Percentiles rank a stretch among this genome's conserved stretches.
phyloP scores from a whole-genome alignment of 768 basidiomycete genomes.

The Hygrocybe punicea region DNA sequence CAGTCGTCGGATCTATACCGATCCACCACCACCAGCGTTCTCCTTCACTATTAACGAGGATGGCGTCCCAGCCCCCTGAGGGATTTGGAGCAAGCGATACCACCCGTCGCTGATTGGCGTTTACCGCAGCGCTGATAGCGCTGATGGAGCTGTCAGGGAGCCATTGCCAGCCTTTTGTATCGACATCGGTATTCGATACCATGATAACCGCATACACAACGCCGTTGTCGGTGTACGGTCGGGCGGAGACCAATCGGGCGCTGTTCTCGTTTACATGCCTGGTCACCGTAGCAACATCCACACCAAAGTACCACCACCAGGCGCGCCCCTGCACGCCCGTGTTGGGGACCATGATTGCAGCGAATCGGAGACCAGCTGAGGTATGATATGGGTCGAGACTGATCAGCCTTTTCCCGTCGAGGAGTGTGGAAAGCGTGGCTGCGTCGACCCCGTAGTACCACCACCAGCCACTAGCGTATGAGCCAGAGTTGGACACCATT shows the following conservation, averaged over 20 bases:
- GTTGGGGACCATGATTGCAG: constrained; percentile 1
- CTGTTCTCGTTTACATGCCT: neutral
- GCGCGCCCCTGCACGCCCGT: neutral
- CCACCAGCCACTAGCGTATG: neutral
- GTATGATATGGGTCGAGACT: constrained; percentile 1
- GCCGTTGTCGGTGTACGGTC: neutral
- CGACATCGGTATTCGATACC: neutral
- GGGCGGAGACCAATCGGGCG: neutral
- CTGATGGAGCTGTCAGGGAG: neutral
- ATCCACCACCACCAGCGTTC: constrained; percentile 3
- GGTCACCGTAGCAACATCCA: neutral
- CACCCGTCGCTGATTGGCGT: neutral
- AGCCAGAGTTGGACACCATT: neutral
- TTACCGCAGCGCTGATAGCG: neutral
- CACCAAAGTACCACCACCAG: constrained; percentile 2
- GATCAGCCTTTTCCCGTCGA: constrained; percentile 1
- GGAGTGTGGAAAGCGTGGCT: neutral
- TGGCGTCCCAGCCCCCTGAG: neutral
- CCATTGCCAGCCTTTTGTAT: neutral
- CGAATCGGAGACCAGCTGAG: neutral
- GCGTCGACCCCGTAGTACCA: neutral
- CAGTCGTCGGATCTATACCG: neutral
- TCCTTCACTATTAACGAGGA: neutral
- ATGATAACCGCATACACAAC: constrained; percentile 2
- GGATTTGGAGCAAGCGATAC: neutral